These are phyloP conservation scores for Solanum ahanhuiri DNA, from an alignment of 257 asterid genomes.

Conservation along the genomic window DNA sequence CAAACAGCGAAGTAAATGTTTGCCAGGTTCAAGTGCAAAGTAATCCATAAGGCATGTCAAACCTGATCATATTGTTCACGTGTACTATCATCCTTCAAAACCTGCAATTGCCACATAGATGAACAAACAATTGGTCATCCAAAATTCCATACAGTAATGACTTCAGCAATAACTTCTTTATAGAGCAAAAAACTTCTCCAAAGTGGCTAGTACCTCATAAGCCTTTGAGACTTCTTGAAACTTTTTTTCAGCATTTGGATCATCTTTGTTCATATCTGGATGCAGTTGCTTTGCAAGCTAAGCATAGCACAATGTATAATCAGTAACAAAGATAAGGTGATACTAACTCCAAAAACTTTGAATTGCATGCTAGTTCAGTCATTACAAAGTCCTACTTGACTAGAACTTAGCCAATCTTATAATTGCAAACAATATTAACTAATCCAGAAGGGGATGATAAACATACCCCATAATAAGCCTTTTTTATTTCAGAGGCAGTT, in stretches of 20 bases:
- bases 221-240: constrained; percentile 85
- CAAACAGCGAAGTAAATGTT: not conserved
- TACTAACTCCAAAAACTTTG: not conserved
- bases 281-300: constrained; percentile 83
- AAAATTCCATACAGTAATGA: not conserved
- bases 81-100: constrained; percentile 74
- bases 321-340: not conserved
- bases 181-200: not conserved
- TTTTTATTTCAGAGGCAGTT: constrained; percentile 76
- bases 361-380: not conserved
- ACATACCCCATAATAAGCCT: constrained; percentile 87
- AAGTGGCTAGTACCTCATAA: constrained; percentile 43
- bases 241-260: constrained; percentile 66
- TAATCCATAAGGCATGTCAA: not conserved
- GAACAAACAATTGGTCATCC: not conserved
- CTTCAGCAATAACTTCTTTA: not conserved
- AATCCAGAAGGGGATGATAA: not conserved
- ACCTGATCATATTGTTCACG: constrained; percentile 90
- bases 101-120: constrained; percentile 27
- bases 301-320: constrained; percentile 6
- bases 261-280: constrained; percentile 84
- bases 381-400: not conserved
- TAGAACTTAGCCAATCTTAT: not conserved
- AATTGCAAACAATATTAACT: not conserved
- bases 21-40: not conserved